These are phyloP conservation scores for Dorcoceras hygrometricum DNA, from an alignment of 257 asterid species.

Conservation along the genomic window DNA sequence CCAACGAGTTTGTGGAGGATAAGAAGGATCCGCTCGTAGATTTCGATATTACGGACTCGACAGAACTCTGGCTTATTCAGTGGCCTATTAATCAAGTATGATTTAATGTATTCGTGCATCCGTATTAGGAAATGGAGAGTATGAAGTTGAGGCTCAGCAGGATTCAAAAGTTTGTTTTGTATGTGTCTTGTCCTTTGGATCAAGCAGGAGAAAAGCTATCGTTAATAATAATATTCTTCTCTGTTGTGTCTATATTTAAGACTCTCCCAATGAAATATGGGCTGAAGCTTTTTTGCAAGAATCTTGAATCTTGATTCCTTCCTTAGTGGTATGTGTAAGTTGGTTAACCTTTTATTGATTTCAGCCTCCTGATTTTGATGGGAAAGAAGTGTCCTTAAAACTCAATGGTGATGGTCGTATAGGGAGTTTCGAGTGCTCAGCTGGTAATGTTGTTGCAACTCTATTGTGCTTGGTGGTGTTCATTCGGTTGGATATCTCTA, in stretches of 20 bases:
- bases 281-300: background rate
- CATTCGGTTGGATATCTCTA: background rate
- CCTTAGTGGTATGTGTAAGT: background rate
- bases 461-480: slow-evolving; percentile 5
- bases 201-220: background rate
- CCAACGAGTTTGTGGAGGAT: slow-evolving; percentile 50
- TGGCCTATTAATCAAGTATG: slow-evolving; percentile 60
- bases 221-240: background rate
- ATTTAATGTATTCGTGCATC: background rate
- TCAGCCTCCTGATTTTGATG: slow-evolving; percentile 56
- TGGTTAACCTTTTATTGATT: slow-evolving; percentile 17
- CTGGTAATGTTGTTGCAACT: slow-evolving; percentile 40
- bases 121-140: no score
- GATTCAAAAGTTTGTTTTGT: background rate
- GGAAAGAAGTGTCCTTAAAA: slow-evolving; percentile 42
- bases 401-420: slow-evolving; percentile 45
- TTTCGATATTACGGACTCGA: slow-evolving; percentile 42
- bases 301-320: background rate
- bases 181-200: background rate
- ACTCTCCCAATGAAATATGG: background rate
- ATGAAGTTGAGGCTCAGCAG: no score
- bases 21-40: slow-evolving; percentile 50
- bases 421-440: slow-evolving; percentile 46
- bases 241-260: background rate
- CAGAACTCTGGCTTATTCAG: slow-evolving; percentile 75